Base-by-base conservation (phyloP, 352 stramenopile species). In the Sclerospora graminicola region DNA sequence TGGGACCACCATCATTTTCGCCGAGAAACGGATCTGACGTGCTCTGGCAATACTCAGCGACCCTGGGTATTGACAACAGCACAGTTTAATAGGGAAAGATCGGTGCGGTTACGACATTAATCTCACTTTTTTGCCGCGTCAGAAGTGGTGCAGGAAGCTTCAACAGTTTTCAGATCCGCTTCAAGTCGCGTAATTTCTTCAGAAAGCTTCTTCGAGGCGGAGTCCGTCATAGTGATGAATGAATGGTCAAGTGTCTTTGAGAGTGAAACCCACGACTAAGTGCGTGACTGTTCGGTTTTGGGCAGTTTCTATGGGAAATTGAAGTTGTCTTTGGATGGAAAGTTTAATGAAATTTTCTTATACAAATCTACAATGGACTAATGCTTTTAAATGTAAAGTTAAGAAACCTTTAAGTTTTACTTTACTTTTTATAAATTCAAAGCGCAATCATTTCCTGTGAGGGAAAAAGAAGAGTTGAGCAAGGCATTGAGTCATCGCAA, bases 71-170 rank as follows among this genome's bases (percentile, higher is more conserved):
- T 20, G 8, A 33, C 7, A 47, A 36, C 5, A 34, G 30, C 9
- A 37, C 15, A 47, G 20, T 49, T 18, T 28, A 23, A 45, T 40
- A 1, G 14, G 33, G 14, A 9, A 11, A 35, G 15, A 16, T 35
- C 5, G 30, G 13, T 35, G 11, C 13, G 5, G 14, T 16, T 19
- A 18, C n/a, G 20, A 16, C 19, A 28, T 3, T 14, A 26, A 26
- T 49, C 68, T 23, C 58, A 89, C 77, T 89, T 89, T 32, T 86
- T 89, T 36, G 70, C 70, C 32, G 77, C 77, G 53, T 89, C 77
- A 24, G 70, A 80, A 20, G 77, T 89, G 28, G 77, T 86, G 62
- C 74, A 84, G 21, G 77, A 74, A 34, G 62, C 67, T 51, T 86
- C 69, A 46, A 89, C 63, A 36, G 73, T 84, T 69, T 86, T 84